Evolutionary conservation across 2,329 filamentous ascomycete species (phyloP).

Genomic region (Hymenoscyphus infarciens): DNA sequence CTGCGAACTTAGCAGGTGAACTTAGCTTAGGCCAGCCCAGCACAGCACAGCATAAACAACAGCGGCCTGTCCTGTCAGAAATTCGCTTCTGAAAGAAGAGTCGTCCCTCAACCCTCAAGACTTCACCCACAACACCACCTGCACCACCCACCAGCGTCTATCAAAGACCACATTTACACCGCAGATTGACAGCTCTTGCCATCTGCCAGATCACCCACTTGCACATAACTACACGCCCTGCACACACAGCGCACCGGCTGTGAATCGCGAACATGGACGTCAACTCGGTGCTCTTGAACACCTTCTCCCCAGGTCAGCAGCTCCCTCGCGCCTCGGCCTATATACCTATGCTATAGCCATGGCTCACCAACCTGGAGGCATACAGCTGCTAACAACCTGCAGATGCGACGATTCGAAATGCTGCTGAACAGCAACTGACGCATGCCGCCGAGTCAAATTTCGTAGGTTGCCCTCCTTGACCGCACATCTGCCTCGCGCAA

Average conservation of each 20-base stretch:
- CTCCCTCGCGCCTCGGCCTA: slow-evolving; percentile 10
- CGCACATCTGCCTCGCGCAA: slow-evolving; percentile 25
- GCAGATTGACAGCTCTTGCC: slow-evolving; percentile 6
- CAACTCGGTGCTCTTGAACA: slow-evolving; percentile 95
- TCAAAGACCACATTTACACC: not conserved
- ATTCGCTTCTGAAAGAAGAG: slow-evolving; percentile 25
- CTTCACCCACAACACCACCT: slow-evolving; percentile 13
- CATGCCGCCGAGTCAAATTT: slow-evolving; percentile 95
- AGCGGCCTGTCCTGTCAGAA: slow-evolving; percentile 15
- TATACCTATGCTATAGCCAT: not conserved
- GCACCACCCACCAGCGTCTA: not conserved
- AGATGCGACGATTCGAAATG: slow-evolving; percentile 88
- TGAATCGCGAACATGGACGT: slow-evolving; percentile 73
- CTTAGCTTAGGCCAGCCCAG: too few relatives aligned
- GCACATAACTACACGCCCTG: slow-evolving; percentile 12
- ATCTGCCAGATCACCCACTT: slow-evolving; percentile 9
- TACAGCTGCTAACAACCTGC: slow-evolving; percentile 37
- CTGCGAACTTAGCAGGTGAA: not conserved
- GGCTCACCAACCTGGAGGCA: not conserved
- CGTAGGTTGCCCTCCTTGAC: slow-evolving; percentile 54
- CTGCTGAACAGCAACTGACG: slow-evolving; percentile 88
- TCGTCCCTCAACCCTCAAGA: slow-evolving; percentile 25
- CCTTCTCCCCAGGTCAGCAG: slow-evolving; percentile 87
- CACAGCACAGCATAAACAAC: slow-evolving; percentile 2
- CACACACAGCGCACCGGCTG: slow-evolving; percentile 27